Conservation (phyloP, 2,329 filamentous ascomycete genomes). For the Venturia carpophila region DNA sequence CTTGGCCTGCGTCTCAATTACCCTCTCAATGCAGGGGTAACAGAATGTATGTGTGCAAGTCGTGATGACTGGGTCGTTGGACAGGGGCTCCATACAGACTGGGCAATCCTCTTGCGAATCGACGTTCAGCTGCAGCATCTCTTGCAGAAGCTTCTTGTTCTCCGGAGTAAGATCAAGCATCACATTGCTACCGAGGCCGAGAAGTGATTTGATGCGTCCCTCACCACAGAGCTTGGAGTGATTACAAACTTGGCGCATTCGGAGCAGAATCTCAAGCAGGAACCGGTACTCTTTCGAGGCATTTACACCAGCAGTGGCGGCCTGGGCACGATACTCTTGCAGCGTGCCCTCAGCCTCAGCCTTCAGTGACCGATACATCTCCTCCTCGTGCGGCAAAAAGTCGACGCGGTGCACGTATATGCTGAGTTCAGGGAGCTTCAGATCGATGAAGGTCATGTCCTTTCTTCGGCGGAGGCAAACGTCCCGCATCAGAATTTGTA, state of each 20-base stretch:
- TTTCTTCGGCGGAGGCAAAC: slow-evolving; percentile 77
- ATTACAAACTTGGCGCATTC: slow-evolving; percentile 79
- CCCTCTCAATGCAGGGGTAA: slow-evolving; percentile 61
- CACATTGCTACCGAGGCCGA: slow-evolving; percentile 59
- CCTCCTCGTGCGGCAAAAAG: slow-evolving; percentile 64
- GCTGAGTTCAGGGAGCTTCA: slow-evolving; percentile 67
- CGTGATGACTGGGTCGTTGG: slow-evolving; percentile 67
- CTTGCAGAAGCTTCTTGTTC: slow-evolving; percentile 64
- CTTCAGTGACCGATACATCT: slow-evolving; percentile 67
- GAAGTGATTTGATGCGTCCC: slow-evolving; percentile 59
- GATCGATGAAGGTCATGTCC: slow-evolving; percentile 79
- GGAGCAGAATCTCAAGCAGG: slow-evolving; percentile 71
- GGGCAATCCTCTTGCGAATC: slow-evolving; percentile 77
- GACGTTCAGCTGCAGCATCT: slow-evolving; percentile 66
- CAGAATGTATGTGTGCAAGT: slow-evolving; percentile 79
- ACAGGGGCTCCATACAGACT: slow-evolving; percentile 66
- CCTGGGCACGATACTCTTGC: slow-evolving; percentile 28
- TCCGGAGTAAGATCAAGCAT: slow-evolving; percentile 63
- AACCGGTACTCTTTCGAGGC: slow-evolving; percentile 54
- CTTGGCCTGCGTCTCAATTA: slow-evolving; percentile 66
- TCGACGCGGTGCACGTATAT: slow-evolving; percentile 70
- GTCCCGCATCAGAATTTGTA: slow-evolving; percentile 71
- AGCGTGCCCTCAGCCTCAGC: slow-evolving; percentile 67
- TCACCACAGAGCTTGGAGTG: slow-evolving; percentile 78
- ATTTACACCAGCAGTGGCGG: slow-evolving; percentile 22